Evolutionary conservation across 139 green algal genomes (phyloP).

Genomic region (Tetradesmus obliquus): DNA sequence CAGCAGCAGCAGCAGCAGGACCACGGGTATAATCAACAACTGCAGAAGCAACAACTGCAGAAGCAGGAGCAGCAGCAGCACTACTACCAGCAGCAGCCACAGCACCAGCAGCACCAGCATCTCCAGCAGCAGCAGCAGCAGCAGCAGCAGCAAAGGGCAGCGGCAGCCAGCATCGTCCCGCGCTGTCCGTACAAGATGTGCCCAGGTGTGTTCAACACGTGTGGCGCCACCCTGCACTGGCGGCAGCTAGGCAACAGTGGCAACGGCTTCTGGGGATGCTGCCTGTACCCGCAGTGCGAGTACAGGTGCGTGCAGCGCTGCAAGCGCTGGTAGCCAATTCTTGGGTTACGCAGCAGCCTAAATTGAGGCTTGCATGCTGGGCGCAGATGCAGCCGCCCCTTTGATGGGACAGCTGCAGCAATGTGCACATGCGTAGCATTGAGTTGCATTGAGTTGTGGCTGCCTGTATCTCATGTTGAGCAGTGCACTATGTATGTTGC

Average conservation of each 20-base stretch:
- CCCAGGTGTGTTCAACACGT: conserved; percentile 39
- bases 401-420: no score
- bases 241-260: not conserved
- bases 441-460: no score
- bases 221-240: conserved; percentile 15
- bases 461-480: no score
- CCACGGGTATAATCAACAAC: not conserved
- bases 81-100: not conserved
- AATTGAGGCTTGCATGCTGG: no score
- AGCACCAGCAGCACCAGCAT: conserved; percentile 26
- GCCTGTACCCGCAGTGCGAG: conserved; percentile 20
- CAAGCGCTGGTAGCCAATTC: not conserved
- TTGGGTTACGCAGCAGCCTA: no score
- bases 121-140: not conserved
- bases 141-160: conserved; percentile 21
- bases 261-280: conserved; percentile 48
- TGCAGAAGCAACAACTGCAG: conserved; percentile 2
- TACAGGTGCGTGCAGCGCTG: conserved; percentile 5
- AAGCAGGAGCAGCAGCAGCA: not conserved
- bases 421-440: no score
- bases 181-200: conserved; percentile 45
- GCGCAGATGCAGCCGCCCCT: no score
- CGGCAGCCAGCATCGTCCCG: not conserved
- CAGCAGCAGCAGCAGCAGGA: not conserved
- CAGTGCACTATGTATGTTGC: no score